Evolutionary conservation across 108 stramenopile genomes (phyloP), one percentile per base, ranked within the genome.

Genomic region (Cyclotella baltica): DNA sequence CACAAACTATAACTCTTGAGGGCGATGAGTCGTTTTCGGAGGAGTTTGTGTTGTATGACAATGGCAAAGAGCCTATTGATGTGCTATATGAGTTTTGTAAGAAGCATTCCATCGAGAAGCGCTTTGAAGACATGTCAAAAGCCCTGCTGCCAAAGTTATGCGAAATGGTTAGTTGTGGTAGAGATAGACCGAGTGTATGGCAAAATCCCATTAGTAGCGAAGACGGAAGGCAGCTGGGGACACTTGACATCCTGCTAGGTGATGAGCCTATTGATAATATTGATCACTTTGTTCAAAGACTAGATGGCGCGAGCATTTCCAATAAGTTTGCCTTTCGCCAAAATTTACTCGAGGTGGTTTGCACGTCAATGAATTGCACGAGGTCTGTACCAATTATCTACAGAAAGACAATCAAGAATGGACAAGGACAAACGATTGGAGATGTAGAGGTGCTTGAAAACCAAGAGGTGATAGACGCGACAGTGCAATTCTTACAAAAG

Each of bases 401-500:
- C 33, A 65, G 75, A 51, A 80, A 87, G 51, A 55, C 81, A 1
- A 71, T 83, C 36, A 77, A 71, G 29, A 74, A 73, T 46, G 64
- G 59, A 40, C 51, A 80, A 25, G 79, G 83, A 9, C 37, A 55
- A n/a, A 48, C 15, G 34, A 47, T 81, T 18, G 86, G 86, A 51
- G 65, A 63, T 1, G 52, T 87, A 10, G 64, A 73, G 48, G 53
- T 84, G 5, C 43, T 76, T 22, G 86, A 87, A 35, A 43, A 61
- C 34, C 73, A 87, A 73, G 86, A 87, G 29, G 86, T 84, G 33
- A 84, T 83, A 43, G 86, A 84, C 81, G 86, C 73, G 5, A 78
- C 59, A 0, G 61, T 75, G 37, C 53, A 73, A 22, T 87, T 87
- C 70, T 34, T 87, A 37, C 63, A 75, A 18, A 56, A 77, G 33